A percentile compares a stretch with the other conserved stretches of the same genome.
phyloP scores from a whole-genome alignment of 306 rosid genomes.

The Castanea mollissima region DNA sequence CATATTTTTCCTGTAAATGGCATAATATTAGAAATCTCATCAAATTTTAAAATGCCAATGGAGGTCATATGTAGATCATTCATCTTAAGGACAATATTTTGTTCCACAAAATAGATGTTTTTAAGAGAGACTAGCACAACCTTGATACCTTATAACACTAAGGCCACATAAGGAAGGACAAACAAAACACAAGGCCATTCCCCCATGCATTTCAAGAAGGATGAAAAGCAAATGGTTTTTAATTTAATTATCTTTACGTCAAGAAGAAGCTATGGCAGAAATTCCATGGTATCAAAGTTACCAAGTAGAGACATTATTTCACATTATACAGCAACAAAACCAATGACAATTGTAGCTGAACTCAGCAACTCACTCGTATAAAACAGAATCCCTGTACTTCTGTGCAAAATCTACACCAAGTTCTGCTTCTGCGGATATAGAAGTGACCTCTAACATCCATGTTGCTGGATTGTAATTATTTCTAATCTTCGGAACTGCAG shows the following conservation, averaged over 20 bases:
- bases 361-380: slow-evolving; percentile 42
- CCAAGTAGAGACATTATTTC: no score
- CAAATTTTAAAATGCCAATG: not conserved
- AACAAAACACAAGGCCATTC: not conserved
- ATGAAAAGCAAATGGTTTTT: not conserved
- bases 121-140: no score
- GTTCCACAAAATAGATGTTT: not conserved
- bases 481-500: slow-evolving; percentile 58
- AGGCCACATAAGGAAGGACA: not conserved
- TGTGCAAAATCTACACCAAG: slow-evolving; percentile 63
- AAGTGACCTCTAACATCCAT: slow-evolving; percentile 75
- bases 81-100: not conserved
- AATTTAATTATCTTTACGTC: not conserved
- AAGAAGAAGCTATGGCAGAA: not conserved
- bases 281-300: not conserved
- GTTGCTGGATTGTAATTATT: slow-evolving; percentile 70
- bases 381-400: slow-evolving; percentile 43
- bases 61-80: not conserved
- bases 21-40: not conserved
- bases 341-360: not conserved
- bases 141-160: not conserved
- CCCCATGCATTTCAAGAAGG: not conserved
- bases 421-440: slow-evolving; percentile 49
- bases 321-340: not conserved
- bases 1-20: slow-evolving; percentile 46